Conservation (phyloP, 1,284 basidiomycete species). For the Pseudozyma tsukubaensis region DNA sequence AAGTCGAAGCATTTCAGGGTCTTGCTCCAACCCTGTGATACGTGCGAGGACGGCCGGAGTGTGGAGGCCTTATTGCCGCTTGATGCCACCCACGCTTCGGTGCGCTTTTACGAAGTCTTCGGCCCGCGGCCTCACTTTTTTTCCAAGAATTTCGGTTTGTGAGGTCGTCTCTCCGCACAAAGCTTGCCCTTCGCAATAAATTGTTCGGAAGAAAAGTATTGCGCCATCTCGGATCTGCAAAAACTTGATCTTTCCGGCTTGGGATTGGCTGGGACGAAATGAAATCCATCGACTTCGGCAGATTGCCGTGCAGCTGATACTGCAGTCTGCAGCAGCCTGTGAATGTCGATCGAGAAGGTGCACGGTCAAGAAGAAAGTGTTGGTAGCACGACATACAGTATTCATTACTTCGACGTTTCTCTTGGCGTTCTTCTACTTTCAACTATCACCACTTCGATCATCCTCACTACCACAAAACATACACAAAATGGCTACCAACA, state of each 20-base stretch:
- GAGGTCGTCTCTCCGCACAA: too few species aligned
- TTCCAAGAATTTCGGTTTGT: background rate
- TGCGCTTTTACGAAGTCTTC: slow-evolving; percentile 2
- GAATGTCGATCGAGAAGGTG: slow-evolving; percentile 20
- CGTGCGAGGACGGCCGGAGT: background rate
- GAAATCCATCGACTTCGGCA: background rate
- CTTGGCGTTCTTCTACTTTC: background rate
- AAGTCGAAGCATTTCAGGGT: background rate
- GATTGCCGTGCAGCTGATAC: slow-evolving; percentile 16
- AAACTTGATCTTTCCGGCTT: background rate
- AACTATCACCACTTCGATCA: background rate
- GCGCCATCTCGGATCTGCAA: slow-evolving; percentile 17
- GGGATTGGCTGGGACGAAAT: slow-evolving; percentile 1
- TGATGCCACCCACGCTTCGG: too few species aligned
- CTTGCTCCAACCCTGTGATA: background rate
- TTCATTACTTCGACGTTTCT: background rate
- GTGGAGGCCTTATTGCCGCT: slow-evolving; percentile 7
- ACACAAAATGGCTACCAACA: slow-evolving; percentile 80
- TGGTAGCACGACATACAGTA: slow-evolving; percentile 1
- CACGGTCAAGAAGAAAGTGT: slow-evolving; percentile 14
- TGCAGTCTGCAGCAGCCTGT: background rate
- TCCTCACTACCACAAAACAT: background rate
- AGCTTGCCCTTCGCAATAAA: too few species aligned
- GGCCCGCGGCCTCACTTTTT: background rate
- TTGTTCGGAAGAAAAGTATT: slow-evolving; percentile 12